A percentile compares a stretch with the other conserved stretches of the same genome.
Evolutionary conservation across 805 yeast genomes (phyloP).

Genomic region (Candida pseudoglaebosa): DNA sequence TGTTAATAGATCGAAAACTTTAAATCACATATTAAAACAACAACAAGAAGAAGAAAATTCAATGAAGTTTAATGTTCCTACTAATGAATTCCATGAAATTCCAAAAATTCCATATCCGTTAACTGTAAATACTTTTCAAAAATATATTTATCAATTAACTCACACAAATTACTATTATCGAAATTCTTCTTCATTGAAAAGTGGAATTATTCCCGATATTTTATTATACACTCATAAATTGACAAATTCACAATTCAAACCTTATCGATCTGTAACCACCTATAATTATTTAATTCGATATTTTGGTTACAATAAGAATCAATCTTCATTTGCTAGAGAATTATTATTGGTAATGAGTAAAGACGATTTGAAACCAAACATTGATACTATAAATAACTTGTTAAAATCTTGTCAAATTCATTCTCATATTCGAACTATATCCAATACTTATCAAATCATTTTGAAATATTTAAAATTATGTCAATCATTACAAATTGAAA

Average conservation of each 20-base stretch:
- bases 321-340: constrained; percentile 37
- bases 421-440: constrained; percentile 25
- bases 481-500: constrained; percentile 19
- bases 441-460: constrained; percentile 30
- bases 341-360: constrained; percentile 37
- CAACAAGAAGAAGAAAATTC: constrained; percentile 12
- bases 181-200: constrained; percentile 28
- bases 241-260: constrained; percentile 25
- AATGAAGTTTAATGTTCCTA: constrained; percentile 15
- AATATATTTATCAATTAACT: constrained; percentile 34
- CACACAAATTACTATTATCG: constrained; percentile 29
- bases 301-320: constrained; percentile 39
- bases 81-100: constrained; percentile 25
- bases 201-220: constrained; percentile 36
- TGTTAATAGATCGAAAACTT: constrained; percentile 10
- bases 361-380: constrained; percentile 38
- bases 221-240: constrained; percentile 35
- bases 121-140: constrained; percentile 24
- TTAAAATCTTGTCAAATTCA: constrained; percentile 29
- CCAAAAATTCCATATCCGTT: constrained; percentile 30
- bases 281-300: constrained; percentile 37
- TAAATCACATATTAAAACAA: constrained; percentile 19
- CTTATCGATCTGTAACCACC: constrained; percentile 30
- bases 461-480: constrained; percentile 28
- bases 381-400: constrained; percentile 36